These are phyloP conservation scores for Colletotrichum sp. DNA, from an alignment of 2,329 filamentous ascomycete species.

Conservation along the genomic window DNA sequence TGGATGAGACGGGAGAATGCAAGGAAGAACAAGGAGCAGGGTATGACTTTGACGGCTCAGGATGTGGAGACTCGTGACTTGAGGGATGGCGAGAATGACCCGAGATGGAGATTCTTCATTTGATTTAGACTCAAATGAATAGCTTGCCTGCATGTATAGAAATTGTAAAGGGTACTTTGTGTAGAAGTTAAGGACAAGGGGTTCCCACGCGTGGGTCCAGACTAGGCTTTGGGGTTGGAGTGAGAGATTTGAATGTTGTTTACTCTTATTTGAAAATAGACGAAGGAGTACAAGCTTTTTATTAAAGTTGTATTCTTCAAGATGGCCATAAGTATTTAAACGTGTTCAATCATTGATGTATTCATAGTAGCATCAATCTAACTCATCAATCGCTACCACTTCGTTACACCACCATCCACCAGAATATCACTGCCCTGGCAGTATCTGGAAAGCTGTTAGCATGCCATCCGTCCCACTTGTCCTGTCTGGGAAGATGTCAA, in stretches of 20 bases:
- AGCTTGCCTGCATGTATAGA: too few relatives aligned
- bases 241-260: fast-evolving
- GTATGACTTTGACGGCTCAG: constrained; percentile 34
- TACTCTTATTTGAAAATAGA: fast-evolving
- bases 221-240: background rate
- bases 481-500: background rate
- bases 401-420: constrained; percentile 48
- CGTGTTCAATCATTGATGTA: background rate
- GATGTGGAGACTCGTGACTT: constrained; percentile 44
- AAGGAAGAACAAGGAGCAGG: constrained; percentile 40
- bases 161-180: too few relatives aligned
- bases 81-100: constrained; percentile 38
- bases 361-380: background rate
- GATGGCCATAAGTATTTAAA: background rate
- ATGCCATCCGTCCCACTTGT: fast-evolving
- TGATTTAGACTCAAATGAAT: background rate
- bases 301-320: too few relatives aligned
- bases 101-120: constrained; percentile 40
- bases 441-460: constrained; percentile 23
- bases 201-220: background rate
- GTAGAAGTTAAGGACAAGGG: too few relatives aligned
- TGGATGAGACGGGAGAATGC: constrained; percentile 52
- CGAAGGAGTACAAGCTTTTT: fast-evolving
- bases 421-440: constrained; percentile 48
- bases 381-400: constrained; percentile 32